These are phyloP conservation scores for Paramecium pentaurelia DNA, from an alignment of 73 alveolate genomes.

Conservation along the genomic window DNA sequence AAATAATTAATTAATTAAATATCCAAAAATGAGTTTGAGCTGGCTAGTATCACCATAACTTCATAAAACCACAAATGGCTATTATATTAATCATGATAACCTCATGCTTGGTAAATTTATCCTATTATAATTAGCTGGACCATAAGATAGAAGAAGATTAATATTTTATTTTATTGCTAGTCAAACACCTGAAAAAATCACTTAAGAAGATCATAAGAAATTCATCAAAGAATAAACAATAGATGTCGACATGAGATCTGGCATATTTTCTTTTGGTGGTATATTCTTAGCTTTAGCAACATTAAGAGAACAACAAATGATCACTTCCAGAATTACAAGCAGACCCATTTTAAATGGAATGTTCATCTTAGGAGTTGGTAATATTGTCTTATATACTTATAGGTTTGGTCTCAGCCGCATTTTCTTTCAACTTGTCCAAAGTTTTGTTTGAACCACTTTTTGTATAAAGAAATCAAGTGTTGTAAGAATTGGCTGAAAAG, in stretches of 20 bases:
- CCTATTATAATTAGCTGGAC: constrained; percentile 9
- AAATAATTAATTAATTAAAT: neutral
- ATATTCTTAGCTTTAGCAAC: neutral
- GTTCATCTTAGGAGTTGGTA: neutral
- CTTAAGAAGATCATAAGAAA: constrained; percentile 18
- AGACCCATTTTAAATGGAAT: constrained; percentile 20
- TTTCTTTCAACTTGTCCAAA: neutral
- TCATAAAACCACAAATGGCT: constrained; percentile 57
- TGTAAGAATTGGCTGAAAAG: constrained; percentile 45
- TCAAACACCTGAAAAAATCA: constrained; percentile 55
- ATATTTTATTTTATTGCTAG: constrained; percentile 58
- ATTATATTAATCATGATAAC: constrained; percentile 61
- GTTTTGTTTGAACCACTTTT: constrained; percentile 49
- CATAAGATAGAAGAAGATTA: constrained; percentile 51
- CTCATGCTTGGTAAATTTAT: constrained; percentile 48
- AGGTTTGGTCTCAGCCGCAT: constrained; percentile 4
- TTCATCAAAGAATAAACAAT: neutral
- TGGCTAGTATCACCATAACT: constrained; percentile 38
- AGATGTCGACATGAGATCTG: neutral
- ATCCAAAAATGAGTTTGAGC: constrained; percentile 32
- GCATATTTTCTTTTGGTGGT: neutral
- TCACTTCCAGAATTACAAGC: neutral
- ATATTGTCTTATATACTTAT: neutral
- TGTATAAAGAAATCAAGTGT: neutral
- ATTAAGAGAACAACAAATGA: neutral